Evolutionary conservation across 176 grass and related monocot genomes (phyloP).

Genomic region (Calamus simplicifolius): DNA sequence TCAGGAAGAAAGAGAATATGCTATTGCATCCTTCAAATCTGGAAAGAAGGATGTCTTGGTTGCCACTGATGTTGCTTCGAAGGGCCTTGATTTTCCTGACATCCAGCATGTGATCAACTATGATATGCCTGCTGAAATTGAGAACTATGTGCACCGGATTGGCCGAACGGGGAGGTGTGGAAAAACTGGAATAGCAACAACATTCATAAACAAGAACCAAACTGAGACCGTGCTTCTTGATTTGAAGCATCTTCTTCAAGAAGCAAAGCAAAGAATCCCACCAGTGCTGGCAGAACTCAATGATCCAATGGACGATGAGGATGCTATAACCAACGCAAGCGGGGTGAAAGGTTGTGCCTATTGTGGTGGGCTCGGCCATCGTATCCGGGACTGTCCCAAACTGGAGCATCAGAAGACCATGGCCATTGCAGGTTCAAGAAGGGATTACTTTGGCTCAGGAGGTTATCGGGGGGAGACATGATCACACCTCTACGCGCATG

Average conservation of each 20-base stretch:
- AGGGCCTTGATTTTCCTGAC: slow-evolving; percentile 95
- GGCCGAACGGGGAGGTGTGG: neutral
- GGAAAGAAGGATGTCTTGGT: slow-evolving; percentile 83
- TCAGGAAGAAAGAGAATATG: slow-evolving; percentile 88
- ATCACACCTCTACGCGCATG: neutral
- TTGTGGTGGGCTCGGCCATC: slow-evolving; percentile 33
- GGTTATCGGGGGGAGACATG: slow-evolving; percentile 40
- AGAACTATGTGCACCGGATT: neutral
- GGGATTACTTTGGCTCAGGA: slow-evolving; percentile 19
- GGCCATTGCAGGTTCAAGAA: neutral
- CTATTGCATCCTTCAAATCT: slow-evolving; percentile 69
- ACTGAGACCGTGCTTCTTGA: neutral
- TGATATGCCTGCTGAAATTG: slow-evolving; percentile 55
- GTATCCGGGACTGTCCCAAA: neutral
- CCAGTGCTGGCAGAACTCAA: neutral
- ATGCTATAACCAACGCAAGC: slow-evolving; percentile 39
- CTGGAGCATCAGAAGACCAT: slow-evolving; percentile 29
- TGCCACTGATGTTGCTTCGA: slow-evolving; percentile 90
- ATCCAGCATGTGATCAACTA: slow-evolving; percentile 98
- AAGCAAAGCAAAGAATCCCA: slow-evolving; percentile 2
- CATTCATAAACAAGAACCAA: neutral
- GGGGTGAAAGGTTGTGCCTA: neutral
- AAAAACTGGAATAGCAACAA: neutral
- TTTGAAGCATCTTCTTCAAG: neutral
- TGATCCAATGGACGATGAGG: slow-evolving; percentile 15